Evolutionary conservation across 495 filamentous ascomycete species (phyloP).

Genomic region (Elaphomyces granulatus): DNA sequence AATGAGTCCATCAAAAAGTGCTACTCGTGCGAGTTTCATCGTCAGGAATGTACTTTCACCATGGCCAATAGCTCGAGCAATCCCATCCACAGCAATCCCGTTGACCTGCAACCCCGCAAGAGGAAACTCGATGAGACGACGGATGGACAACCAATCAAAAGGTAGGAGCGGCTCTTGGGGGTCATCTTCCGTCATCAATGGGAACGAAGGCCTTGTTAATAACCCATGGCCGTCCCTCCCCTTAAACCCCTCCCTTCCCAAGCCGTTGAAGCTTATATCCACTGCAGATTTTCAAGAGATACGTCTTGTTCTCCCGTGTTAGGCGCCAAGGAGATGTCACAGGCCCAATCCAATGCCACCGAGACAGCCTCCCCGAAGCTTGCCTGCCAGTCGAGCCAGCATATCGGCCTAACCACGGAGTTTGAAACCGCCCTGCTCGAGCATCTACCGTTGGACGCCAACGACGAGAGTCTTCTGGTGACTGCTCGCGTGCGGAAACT

Average conservation of each 20-base stretch:
- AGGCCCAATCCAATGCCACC: conserved; percentile 1
- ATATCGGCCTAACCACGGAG: conserved; percentile 40
- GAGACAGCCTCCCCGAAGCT: conserved; percentile 8
- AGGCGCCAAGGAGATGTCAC: conserved; percentile 4
- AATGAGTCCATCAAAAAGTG: conserved; percentile 43
- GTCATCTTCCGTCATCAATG: too few species aligned
- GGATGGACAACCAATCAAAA: conserved; percentile 27
- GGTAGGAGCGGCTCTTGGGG: conserved; percentile 26
- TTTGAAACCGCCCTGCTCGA: conserved; percentile 38
- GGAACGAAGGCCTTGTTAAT: too few species aligned
- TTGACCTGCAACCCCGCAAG: conserved; percentile 61
- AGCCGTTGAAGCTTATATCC: background rate
- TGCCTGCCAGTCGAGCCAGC: conserved; percentile 34
- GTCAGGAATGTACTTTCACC: conserved; percentile 39
- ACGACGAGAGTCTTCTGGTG: conserved; percentile 26
- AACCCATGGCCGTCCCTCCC: background rate
- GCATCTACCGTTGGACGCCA: conserved; percentile 27
- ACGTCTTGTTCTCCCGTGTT: background rate
- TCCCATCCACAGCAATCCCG: conserved; percentile 7
- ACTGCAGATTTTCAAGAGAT: conserved; percentile 4
- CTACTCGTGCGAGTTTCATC: conserved; percentile 40
- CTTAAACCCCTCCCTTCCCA: conserved; percentile 3
- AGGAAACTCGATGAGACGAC: conserved; percentile 41
- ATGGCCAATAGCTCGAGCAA: conserved; percentile 11
- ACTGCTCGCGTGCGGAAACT: conserved; percentile 52